These are phyloP conservation scores for Dactylorhiza incarnata DNA, from an alignment of 106 monocot species.

Conservation along the genomic window DNA sequence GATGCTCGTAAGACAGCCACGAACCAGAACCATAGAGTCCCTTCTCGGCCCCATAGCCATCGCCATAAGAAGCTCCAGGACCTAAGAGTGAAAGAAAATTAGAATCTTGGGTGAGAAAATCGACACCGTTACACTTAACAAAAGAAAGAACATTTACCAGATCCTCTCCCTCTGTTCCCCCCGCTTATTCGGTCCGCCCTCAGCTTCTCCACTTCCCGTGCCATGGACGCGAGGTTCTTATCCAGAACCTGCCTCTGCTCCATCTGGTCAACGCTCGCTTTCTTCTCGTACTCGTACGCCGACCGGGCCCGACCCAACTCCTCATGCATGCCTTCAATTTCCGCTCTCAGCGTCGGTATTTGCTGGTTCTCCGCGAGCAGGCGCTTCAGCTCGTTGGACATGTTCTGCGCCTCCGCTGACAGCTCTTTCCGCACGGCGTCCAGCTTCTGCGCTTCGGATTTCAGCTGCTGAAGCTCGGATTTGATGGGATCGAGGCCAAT, in stretches of 20 bases:
- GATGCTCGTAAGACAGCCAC: slow-evolving; percentile 29
- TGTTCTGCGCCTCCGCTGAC: slow-evolving; percentile 21
- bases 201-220: slow-evolving; percentile 60
- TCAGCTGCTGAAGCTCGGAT: slow-evolving; percentile 29
- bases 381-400: slow-evolving; percentile 38
- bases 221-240: slow-evolving; percentile 62
- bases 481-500: slow-evolving; percentile 40
- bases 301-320: slow-evolving; percentile 35
- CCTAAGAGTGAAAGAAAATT: background rate
- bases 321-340: slow-evolving; percentile 35
- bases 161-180: slow-evolving; percentile 27
- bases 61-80: slow-evolving; percentile 7
- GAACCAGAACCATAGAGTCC: slow-evolving; percentile 25
- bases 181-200: slow-evolving; percentile 24
- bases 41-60: slow-evolving; percentile 21
- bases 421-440: slow-evolving; percentile 34
- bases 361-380: slow-evolving; percentile 43
- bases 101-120: background rate
- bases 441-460: slow-evolving; percentile 32
- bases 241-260: slow-evolving; percentile 61
- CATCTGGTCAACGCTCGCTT: slow-evolving; percentile 36
- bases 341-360: slow-evolving; percentile 18
- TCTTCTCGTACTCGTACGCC: slow-evolving; percentile 43
- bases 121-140: background rate
- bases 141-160: slow-evolving; percentile 22